Evolutionary conservation across 2,329 filamentous ascomycete species (phyloP), one percentile per base, ranked within the genome.

Genomic region (Diaporthe ilicicola): DNA sequence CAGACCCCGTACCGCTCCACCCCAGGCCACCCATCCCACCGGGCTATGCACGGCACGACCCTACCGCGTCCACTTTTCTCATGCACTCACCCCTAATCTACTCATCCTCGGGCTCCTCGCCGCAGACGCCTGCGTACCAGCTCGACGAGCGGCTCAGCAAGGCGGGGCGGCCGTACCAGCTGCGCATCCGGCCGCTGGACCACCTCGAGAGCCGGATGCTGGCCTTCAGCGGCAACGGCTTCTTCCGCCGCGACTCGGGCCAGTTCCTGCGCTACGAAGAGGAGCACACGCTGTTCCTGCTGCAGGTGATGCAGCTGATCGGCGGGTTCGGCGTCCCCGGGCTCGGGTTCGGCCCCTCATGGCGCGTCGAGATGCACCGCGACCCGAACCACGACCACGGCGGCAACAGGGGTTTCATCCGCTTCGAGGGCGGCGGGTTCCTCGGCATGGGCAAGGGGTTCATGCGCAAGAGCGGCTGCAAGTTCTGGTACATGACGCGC

Each of bases 401-500:
- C 56, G 22, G 59, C 5, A 19, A 13, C 17, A 1, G 59, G 6
- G 67, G 67, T 1, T 53, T 67, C 69, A 68, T 71, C 46, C 69
- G 64, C 12, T 67, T 71, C 46, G 69, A 71, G 37, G 59, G 68
- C 59, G 67, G 67, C 17, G 67, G 67, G 19, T 46, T 69, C 32
- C 48, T 69, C 6, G 67, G 67, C 32, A 69, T 61, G 67, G 67
- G 67, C 1, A 51, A 32, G 19, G 67, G 67, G 3, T 69, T 69
- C 55, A 69, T 73, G 50, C 53, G 62, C 53, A 56, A 42, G 39
- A 64, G 54, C 29, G 19, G 67, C 32, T 72, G 70, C 32, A 70
- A 72, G 9, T 74, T 75, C 67, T 74, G 70, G 64, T 73, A 75
- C 34, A 39, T 70, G 59, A 74, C 73, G 29, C 59, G 51, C 48